These are phyloP conservation scores for Pseudopyrenochaeta lycopersici DNA, from an alignment of 2,329 filamentous ascomycete genomes.

Conservation along the genomic window DNA sequence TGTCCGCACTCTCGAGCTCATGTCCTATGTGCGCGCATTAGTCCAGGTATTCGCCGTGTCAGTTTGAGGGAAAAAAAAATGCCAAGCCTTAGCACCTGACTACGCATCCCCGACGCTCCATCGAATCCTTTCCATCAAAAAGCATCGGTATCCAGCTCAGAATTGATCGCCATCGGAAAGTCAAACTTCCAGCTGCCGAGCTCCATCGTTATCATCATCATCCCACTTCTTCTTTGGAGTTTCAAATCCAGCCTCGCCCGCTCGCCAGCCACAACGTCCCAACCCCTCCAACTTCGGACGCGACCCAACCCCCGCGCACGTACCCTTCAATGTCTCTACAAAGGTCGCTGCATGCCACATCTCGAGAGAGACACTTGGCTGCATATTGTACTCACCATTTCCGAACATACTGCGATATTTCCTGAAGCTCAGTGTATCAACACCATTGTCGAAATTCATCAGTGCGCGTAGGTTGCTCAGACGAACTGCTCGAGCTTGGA, in stretches of 20 bases:
- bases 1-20: too few relatives aligned
- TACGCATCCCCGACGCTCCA: neutral
- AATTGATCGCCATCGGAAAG: neutral
- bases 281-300: constrained; percentile 15
- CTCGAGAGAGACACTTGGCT: constrained; percentile 13
- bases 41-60: too few relatives aligned
- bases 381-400: constrained; percentile 16
- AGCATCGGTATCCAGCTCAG: neutral
- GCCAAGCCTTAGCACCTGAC: constrained; percentile 19
- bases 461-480: constrained; percentile 14
- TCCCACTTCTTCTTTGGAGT: constrained; percentile 1
- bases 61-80: constrained; percentile 1
- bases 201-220: constrained; percentile 2
- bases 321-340: constrained; percentile 37
- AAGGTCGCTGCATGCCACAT: constrained; percentile 36
- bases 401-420: neutral
- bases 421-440: neutral
- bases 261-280: constrained; percentile 16
- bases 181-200: neutral
- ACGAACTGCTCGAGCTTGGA: constrained; percentile 16
- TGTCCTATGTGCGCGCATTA: too few relatives aligned
- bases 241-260: constrained; percentile 24
- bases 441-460: neutral
- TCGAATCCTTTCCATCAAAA: neutral
- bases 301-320: constrained; percentile 32